Evolutionary conservation across 306 rosid species (phyloP), one percentile per base, ranked within the genome.

Genomic region (Malus sieversii): DNA sequence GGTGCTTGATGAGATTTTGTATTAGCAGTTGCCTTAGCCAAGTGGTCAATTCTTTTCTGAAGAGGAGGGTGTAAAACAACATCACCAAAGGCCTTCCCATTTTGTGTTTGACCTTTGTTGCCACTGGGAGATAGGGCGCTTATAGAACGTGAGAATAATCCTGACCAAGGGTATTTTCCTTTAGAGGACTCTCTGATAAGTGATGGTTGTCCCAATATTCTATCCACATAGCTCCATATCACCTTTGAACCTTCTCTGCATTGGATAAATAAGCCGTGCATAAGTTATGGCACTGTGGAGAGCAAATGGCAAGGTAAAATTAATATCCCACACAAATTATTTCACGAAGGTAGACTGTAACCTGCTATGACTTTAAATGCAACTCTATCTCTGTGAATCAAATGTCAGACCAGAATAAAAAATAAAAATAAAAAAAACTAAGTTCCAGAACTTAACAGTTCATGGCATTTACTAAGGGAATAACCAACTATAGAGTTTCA

Each of bases 1-100:
- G 98, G 99, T 51, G 99, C 99, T 78, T 92, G 92, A 84, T 96
- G 99, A 22, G 96, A 87, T 83, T 96, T 96, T 66, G 99, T 96
- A 85, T 96, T 92, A 38, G 97, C 92, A 40, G 99, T 96, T 80
- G 99, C 98, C 46, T 84, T 81, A 65, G 99, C 84, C 75, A 96
- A 83, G 82, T 96, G 99, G 81, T 89, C 86, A 45, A 96, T 96
- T 81, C 98, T 85, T 74, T 87, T 96, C 30, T 87, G 82, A 75
- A 96, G 98, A 51, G 97, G 81, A 48, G 97, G 93, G 78, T 92
- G 98, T 84, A 96, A 89, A 81, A 96, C 75, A 72, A 96, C 96
- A 80, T 96, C 99, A 29, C 98, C 98, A 72, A 96, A 96, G 59
- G 89, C 93, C 77, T 84, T 85, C 68, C 90, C 91, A 67, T 38